Evolutionary conservation across 441 rosid genomes (phyloP).

Genomic region (Gossypium lobatum): DNA sequence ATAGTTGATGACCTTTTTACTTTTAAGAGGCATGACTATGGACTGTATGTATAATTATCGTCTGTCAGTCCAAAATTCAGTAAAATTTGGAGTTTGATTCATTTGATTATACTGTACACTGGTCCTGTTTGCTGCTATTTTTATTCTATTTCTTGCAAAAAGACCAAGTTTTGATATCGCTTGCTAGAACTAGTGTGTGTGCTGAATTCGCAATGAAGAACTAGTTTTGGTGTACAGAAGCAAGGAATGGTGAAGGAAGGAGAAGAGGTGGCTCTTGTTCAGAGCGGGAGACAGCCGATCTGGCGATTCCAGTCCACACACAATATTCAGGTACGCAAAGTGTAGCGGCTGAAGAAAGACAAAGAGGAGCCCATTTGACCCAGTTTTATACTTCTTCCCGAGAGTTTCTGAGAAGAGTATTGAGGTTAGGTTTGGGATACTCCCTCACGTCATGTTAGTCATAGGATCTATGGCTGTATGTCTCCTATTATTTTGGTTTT

Average conservation of each 20-base stretch:
- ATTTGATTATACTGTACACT: neutral
- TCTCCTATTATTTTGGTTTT: neutral
- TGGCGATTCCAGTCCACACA: constrained; percentile 96
- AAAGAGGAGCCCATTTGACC: neutral
- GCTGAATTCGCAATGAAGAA: neutral
- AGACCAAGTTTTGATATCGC: neutral
- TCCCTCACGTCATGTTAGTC: neutral
- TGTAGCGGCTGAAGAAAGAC: constrained; percentile 22
- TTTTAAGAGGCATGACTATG: neutral
- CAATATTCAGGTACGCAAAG: constrained; percentile 91
- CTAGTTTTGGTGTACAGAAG: constrained; percentile 37
- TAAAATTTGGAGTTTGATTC: neutral
- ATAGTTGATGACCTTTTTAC: neutral
- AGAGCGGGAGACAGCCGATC: constrained; percentile 89
- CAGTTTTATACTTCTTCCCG: constrained; percentile 5
- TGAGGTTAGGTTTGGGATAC: neutral
- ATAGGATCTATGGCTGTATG: neutral
- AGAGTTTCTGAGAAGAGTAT: neutral
- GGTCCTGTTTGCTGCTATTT: neutral
- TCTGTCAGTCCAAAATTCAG: neutral
- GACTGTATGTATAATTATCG: neutral
- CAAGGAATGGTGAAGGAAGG: constrained; percentile 96
- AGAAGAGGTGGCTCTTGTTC: constrained; percentile 88
- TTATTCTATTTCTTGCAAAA: neutral
- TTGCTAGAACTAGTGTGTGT: neutral